Conservation (phyloP, 805 yeast species). For the Scheffersomyces coipomensis region DNA sequence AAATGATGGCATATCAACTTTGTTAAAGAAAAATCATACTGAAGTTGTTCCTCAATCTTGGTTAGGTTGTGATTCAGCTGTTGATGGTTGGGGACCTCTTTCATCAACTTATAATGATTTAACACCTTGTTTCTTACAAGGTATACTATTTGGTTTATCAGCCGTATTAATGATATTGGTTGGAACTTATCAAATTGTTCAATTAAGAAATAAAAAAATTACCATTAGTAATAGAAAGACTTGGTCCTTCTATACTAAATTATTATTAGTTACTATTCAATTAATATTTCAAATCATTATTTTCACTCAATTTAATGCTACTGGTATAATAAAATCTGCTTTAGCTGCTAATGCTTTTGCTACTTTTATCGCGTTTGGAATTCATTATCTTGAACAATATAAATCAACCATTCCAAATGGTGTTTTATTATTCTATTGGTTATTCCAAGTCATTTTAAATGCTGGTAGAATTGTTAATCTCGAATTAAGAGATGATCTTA, state of each 20-base stretch:
- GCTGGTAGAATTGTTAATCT: conserved; percentile 43
- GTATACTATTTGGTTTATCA: conserved; percentile 41
- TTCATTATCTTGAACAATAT: conserved; percentile 73
- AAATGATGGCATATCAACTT: not conserved
- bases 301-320: conserved; percentile 11
- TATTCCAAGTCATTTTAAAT: conserved; percentile 50
- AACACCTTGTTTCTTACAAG: conserved; percentile 60
- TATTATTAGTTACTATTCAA: conserved; percentile 39
- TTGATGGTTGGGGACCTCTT: conserved; percentile 46
- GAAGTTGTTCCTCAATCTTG: conserved; percentile 5
- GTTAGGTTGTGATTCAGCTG: conserved; percentile 12
- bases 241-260: conserved; percentile 43
- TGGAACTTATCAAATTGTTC: conserved; percentile 37
- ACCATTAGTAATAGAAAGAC: conserved; percentile 25
- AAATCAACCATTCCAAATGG: conserved; percentile 67
- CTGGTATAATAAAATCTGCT: conserved; percentile 23
- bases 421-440: conserved; percentile 73
- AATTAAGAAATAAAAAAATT: conserved; percentile 26
- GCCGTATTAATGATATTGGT: conserved; percentile 42
- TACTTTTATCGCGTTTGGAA: conserved; percentile 47
- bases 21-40: not conserved
- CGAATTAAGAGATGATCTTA: conserved; percentile 30
- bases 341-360: conserved; percentile 35
- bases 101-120: conserved; percentile 48
- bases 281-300: conserved; percentile 30